Evolutionary conservation across 179 eudicot species (phyloP), one percentile per base, ranked within the genome.

Genomic region (Nepenthes alata): DNA sequence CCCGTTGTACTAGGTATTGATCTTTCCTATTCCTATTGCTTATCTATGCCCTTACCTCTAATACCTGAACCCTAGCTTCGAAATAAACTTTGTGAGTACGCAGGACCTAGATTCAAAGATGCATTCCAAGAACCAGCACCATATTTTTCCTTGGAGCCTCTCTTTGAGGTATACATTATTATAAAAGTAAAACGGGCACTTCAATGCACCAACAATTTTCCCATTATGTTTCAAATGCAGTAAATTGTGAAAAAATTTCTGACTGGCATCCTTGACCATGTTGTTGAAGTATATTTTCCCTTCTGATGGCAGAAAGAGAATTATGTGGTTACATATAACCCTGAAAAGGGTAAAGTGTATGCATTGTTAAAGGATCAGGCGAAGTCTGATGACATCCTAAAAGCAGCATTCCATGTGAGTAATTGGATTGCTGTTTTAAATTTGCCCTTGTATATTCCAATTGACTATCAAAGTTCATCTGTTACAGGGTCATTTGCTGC

Each of bases 311-410:
- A 89, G 95, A 79, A 77, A 70, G 97, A 94, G 77, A 82, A 69
- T 68, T 94, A 94, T 65, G 50, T 94, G 37, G 86, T 94, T 39
- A 74, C 97, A 9, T 94, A 85, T 74, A 90, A 94, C 82, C 86
- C 91, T 72, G 70, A 75, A 5, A 93, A 89, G 77, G 88, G 86
- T 39, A 83, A 90, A 68, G 81, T 94, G 35, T 94, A 82, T 81
- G 99, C 95, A 57, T 73, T 94, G 78, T 80, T 90, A 38, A 94
- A 94, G 85, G 94, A 87, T 76, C 85, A 90, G 75, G 99, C 99
- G 25, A 82, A 90, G 71, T 67, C 99, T 15, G 97, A 94, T 75
- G 99, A 94, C 72, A 85, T 94, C 60, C 67, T 89, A 80, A 94
- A 89, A 77, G 99, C 99, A 35, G 87, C 99, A 71, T 94, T 83